Evolutionary conservation across 768 basidiomycete genomes (phyloP).

Genomic region (Termitomyces sp.): DNA sequence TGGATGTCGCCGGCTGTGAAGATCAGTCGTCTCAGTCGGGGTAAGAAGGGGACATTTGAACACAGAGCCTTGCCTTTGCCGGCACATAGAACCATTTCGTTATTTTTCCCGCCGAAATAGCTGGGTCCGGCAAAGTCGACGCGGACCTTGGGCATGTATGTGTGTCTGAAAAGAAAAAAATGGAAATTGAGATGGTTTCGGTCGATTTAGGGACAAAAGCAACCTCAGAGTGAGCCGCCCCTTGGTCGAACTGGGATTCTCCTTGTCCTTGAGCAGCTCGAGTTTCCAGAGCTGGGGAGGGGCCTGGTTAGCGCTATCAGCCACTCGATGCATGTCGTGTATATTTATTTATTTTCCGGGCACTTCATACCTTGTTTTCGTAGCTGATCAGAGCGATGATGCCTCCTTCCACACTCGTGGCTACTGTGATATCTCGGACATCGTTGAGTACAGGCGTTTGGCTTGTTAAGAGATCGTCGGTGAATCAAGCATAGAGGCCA

Average conservation of each 20-base stretch:
- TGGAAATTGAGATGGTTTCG: conserved; percentile 3
- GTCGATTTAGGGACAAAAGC: conserved; percentile 4
- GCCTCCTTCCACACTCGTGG: conserved; percentile 41
- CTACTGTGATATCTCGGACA: conserved; percentile 64
- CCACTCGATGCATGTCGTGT: too few relatives aligned
- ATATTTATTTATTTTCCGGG: too few relatives aligned
- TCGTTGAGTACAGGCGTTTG: conserved; percentile 71
- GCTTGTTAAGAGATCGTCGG: conserved; percentile 26
- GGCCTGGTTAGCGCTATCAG: conserved; percentile 33
- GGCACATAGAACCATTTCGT: conserved; percentile 74
- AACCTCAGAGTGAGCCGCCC: conserved; percentile 38
- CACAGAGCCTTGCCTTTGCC: conserved; percentile 50
- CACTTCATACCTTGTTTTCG: conserved; percentile 54
- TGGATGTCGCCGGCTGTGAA: conserved; percentile 70
- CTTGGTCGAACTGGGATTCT: conserved; percentile 22
- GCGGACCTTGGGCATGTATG: conserved; percentile 61
- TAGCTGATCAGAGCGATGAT: conserved; percentile 66
- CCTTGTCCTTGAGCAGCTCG: conserved; percentile 41
- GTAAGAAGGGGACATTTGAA: background rate
- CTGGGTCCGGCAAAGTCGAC: conserved; percentile 79
- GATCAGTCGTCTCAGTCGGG: background rate
- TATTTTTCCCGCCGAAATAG: conserved; percentile 77
- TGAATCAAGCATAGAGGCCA: background rate
- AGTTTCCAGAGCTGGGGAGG: conserved; percentile 74
- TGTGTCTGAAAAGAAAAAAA: conserved; percentile 40